Evolutionary conservation across 2,329 filamentous ascomycete genomes (phyloP).

Genomic region (Stagonosporopsis vannaccii): DNA sequence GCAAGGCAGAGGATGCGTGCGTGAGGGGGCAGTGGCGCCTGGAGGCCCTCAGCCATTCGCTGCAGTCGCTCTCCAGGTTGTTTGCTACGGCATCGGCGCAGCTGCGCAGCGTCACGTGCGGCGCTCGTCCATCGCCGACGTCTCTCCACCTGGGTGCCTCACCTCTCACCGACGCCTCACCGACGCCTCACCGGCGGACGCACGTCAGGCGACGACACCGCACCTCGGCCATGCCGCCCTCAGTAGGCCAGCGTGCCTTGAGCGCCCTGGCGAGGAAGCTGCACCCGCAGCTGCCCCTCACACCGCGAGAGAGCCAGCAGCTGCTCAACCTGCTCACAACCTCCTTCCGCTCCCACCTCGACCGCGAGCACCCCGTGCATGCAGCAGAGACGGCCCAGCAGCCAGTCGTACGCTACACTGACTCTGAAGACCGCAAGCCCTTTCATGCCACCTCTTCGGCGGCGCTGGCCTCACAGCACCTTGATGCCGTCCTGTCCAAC

Average conservation of each 20-base stretch:
- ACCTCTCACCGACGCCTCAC: neutral
- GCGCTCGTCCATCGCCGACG: too few species aligned
- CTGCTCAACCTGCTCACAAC: conserved; percentile 67
- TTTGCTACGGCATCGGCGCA: neutral
- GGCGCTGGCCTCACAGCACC: conserved; percentile 53
- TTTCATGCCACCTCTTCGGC: conserved; percentile 41
- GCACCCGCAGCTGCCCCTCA: conserved; percentile 61
- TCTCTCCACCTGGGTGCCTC: neutral
- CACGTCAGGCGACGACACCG: conserved; percentile 1
- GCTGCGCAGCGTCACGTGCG: neutral
- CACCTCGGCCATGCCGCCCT: conserved; percentile 58
- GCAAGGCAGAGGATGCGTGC: neutral
- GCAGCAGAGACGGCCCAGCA: conserved; percentile 17
- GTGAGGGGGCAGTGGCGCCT: too few species aligned
- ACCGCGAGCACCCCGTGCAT: conserved; percentile 60
- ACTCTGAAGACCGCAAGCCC: conserved; percentile 14
- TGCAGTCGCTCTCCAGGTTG: neutral
- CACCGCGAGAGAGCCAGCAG: conserved; percentile 64
- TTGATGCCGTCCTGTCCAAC: conserved; percentile 60
- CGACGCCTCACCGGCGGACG: neutral
- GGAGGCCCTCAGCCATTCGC: neutral
- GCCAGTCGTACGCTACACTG: neutral
- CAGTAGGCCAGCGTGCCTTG: conserved; percentile 49
- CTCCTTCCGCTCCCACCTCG: conserved; percentile 69
- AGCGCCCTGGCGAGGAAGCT: conserved; percentile 61